A percentile compares a stretch with the other conserved stretches of the same genome.
phyloP scores from a whole-genome alignment of 2,329 filamentous ascomycete genomes.

The Onygenales sp. region DNA sequence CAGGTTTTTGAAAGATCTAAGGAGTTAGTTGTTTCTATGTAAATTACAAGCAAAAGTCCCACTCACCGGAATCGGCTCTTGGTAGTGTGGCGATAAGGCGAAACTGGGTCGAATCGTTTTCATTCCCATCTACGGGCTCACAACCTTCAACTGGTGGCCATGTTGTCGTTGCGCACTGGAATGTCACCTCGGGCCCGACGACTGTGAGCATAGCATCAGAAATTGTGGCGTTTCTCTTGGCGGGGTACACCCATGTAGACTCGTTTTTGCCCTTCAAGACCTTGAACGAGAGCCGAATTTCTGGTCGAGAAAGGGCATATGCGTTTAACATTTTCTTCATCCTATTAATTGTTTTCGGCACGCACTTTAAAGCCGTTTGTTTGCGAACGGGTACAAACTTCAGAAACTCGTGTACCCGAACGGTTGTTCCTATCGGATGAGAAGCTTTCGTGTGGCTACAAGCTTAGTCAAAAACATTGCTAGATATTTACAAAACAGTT shows the following conservation, averaged over 20 bases:
- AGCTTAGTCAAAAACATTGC: constrained; percentile 13
- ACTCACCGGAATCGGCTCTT: constrained; percentile 30
- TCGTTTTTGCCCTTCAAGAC: constrained; percentile 52
- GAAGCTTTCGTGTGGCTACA: constrained; percentile 36
- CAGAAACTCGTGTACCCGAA: constrained; percentile 48
- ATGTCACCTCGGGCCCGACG: constrained; percentile 43
- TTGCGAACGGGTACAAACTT: constrained; percentile 50
- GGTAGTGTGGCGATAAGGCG: constrained; percentile 41
- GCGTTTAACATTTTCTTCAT: constrained; percentile 47
- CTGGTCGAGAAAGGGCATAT: constrained; percentile 51
- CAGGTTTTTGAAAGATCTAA: constrained; percentile 29
- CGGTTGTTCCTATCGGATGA: constrained; percentile 51
- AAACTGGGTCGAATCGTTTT: neutral
- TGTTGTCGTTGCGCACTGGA: constrained; percentile 35
- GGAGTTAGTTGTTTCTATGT: neutral
- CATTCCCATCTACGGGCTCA: neutral
- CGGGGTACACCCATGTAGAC: constrained; percentile 53
- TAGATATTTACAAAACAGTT: constrained; percentile 8
- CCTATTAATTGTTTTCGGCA: constrained; percentile 39
- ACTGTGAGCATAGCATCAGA: constrained; percentile 48
- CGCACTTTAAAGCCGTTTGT: constrained; percentile 44
- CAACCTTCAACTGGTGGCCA: constrained; percentile 10
- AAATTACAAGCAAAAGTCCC: neutral
- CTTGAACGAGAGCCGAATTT: constrained; percentile 46
- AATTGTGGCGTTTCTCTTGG: constrained; percentile 37